Conservation (phyloP, 2,329 filamentous ascomycete genomes). For the Huntiella omanensis region DNA sequence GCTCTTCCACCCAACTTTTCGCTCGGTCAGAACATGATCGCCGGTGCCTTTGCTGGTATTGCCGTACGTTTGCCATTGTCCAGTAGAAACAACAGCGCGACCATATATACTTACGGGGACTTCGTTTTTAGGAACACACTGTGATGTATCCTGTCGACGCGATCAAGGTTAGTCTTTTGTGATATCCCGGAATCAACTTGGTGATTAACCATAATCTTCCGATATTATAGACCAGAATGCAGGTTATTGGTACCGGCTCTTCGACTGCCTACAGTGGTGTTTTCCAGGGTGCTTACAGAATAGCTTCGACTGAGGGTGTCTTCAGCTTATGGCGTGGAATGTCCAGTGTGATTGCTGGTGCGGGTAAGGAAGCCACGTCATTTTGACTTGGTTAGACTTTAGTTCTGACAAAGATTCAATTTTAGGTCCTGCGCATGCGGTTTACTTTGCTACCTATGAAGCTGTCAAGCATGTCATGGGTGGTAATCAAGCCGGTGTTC, state of each 20-base stretch:
- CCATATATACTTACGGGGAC: not conserved
- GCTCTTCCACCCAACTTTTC: conserved; percentile 87
- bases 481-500: conserved; percentile 68
- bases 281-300: conserved; percentile 80
- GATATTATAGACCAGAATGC: conserved; percentile 69
- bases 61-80: conserved; percentile 39
- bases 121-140: conserved; percentile 59
- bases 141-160: conserved; percentile 98
- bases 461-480: conserved; percentile 91
- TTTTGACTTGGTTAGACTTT: conserved; percentile 1
- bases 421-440: conserved; percentile 80
- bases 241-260: conserved; percentile 72
- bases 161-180: conserved; percentile 52
- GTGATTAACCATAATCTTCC: not conserved
- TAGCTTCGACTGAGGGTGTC: conserved; percentile 75
- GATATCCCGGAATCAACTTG: too few relatives aligned
- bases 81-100: conserved; percentile 2
- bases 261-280: conserved; percentile 75
- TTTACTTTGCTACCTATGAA: conserved; percentile 98
- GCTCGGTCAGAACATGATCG: conserved; percentile 81
- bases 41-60: conserved; percentile 91
- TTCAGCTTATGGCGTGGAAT: conserved; percentile 90
- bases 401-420: conserved; percentile 12
- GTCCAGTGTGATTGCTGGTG: conserved; percentile 88
- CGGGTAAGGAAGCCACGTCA: conserved; percentile 39